Evolutionary conservation across 805 yeast species (phyloP), one percentile per base, ranked within the genome.

Genomic region (Metschnikowia cerradonensis): DNA sequence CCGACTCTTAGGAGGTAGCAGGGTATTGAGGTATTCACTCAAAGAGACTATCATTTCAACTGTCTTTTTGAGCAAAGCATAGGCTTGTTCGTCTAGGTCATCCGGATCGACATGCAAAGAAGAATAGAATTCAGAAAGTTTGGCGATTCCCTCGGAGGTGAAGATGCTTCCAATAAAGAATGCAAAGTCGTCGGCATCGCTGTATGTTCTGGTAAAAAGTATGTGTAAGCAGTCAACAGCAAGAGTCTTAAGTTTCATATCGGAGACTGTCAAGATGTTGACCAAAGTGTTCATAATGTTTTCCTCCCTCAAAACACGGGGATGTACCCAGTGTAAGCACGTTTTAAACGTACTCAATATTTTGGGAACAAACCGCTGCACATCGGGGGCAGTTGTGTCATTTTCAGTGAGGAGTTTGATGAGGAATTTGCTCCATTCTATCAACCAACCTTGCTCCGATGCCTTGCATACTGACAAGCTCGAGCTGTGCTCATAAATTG

Each of bases 151-250:
- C 49, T 82, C 84, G 2, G 83, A 70, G 39, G 80, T 74, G 70
- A 88, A 91, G 3, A 91, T 86, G 11, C 85, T 77, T 10, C 95
- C 95, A 39, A 92, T 83, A 44, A 92, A 81, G 48, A 82, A 81
- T 45, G 82, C 81, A 65, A 90, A 86, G 67, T 94, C 97, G 39
- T 74, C 79, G 10, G 78, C 77, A 43, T 75, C 71, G 33, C 78
- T 71, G 67, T 88, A 90, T 13, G 80, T 77, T 61, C 98, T 80
- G 1, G 96, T 89, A 69, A 91, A 86, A 19, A 94, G 72, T 36
- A 88, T 86, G 66, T 94, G 97, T 54, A 94, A 76, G 62, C 97
- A 90, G 64, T 94, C 99, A 42, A 91, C 82, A 0, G 97, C 90
- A 53, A 91, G 77, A 0, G 90, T 85, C 63, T 89, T 85, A 45